Evolutionary conservation across 441 rosid species (phyloP), one percentile per base, ranked within the genome.

Genomic region (Jatropha multifida): DNA sequence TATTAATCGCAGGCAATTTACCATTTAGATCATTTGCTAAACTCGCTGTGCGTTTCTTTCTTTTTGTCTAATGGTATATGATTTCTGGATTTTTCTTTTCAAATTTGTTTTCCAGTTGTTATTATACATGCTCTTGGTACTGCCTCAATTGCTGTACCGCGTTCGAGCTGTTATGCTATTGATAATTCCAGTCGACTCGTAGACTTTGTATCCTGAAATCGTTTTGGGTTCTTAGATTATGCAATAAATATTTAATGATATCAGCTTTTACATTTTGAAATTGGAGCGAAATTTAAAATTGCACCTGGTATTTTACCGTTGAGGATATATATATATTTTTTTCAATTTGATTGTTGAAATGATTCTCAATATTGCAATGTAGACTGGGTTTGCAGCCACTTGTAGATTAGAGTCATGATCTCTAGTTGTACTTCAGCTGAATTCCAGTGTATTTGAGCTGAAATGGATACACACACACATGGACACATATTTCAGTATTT

Each of bases 121-220:
- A 75, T 83, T 17, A 18, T 74, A 68, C 87, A 80, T 66, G 81
- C 81, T 38, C 26, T 80, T 56, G 77, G 85, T 14, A 80, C 78
- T 64, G 84, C 75, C 14, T 84, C 96, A 46, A 85, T 90, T 55
- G 85, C 81, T 27, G 88, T 85, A 4, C 99, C 98, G 0, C 83
- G 77, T 68, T 89, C 97, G 62, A 85, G 78, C 76, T 95, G 99
- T 90, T 93, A 93, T 68, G 91, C 86, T 81, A 66, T 95, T 51
- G 98, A 92, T 83, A 92, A 90, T 87, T 84, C 98, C 46, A 95
- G 99, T 76, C 96, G 84, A 71, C 88, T 95, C 81, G 83, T 92
- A 49, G 99, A 95, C 72, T 95, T 95, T 65, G 99, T 95, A 95
- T 95, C 98, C 98, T 86, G 17, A 18, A 42, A 58, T 38, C 71